Evolutionary conservation across 805 yeast species (phyloP), one percentile per base, ranked within the genome.

Genomic region (Hanseniaspora pseudoguilliermondii): DNA sequence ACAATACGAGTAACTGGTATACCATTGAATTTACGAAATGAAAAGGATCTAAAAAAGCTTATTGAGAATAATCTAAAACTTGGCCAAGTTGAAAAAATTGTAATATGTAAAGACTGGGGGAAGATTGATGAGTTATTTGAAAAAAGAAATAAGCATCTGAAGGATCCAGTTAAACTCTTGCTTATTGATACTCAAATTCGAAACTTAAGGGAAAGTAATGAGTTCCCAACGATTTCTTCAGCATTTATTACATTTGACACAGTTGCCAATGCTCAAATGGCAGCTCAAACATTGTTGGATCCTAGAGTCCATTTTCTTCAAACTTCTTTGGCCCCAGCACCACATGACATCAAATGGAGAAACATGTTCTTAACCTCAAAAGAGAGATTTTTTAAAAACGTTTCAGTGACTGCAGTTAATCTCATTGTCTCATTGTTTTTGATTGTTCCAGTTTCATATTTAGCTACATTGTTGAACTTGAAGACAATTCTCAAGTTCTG

Each of bases 191-290:
- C 75, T 53, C 83, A 83, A 61, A 89, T 91, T 49, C 47, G 65
- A 6, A 71, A 74, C 29, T 86, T 91, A 1, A 75, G 96, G 54
- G 72, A 70, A 34, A 75, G 82, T 52, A 84, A 84, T 59, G 35
- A 53, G 13, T 86, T 82, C 63, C 80, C 86, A 0, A 84, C 96
- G 0, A 86, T 95, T 0, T 88, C 95, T 32, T 84, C 91, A 2
- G 97, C 97, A 0, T 91, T 91, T 68, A 81, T 91, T 9, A 93
- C 97, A 0, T 86, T 91, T 96, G 91, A 86, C 60, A 79, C 93
- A 0, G 97, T 89, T 3, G 95, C 96, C 0, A 83, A 89, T 61
- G 97, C 97, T 2, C 98, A 91, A 67, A 84, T 89, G 86, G 83
- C 93, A 32, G 96, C 97, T 0, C 98, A 93, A 67, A 93, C 97